phyloP scores from a whole-genome alignment of 768 basidiomycete species.

The Amanita pseudoporphyria region DNA sequence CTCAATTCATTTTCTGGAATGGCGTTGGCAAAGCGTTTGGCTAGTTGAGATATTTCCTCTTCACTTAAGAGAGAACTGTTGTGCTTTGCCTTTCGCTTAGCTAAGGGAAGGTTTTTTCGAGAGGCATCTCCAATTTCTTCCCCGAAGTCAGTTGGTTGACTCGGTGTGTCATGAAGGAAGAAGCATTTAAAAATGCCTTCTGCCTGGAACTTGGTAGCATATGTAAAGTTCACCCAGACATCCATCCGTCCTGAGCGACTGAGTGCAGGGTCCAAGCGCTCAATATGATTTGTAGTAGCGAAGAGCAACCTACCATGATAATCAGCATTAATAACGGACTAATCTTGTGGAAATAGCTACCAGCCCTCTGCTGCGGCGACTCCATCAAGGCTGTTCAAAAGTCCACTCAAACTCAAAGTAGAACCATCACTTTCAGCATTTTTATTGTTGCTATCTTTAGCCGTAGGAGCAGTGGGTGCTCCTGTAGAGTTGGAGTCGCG shows the following conservation, averaged over 20 bases:
- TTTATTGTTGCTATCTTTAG: slow-evolving; percentile 26
- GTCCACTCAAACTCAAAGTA: slow-evolving; percentile 75
- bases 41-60: slow-evolving; percentile 65
- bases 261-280: slow-evolving; percentile 83
- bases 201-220: slow-evolving; percentile 88
- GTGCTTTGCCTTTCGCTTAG: slow-evolving; percentile 54
- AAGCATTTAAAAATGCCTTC: slow-evolving; percentile 92
- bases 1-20: slow-evolving; percentile 86
- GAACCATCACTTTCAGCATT: slow-evolving; percentile 60
- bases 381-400: slow-evolving; percentile 80
- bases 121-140: slow-evolving; percentile 34
- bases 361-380: slow-evolving; percentile 82
- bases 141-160: slow-evolving; percentile 5
- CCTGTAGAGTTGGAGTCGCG: slow-evolving; percentile 78
- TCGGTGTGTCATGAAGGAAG: slow-evolving; percentile 57
- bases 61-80: slow-evolving; percentile 64
- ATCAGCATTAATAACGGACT: slow-evolving; percentile 8
- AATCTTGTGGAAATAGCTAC: slow-evolving; percentile 31
- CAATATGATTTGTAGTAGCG: slow-evolving; percentile 91
- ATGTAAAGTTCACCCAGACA: slow-evolving; percentile 86
- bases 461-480: slow-evolving; percentile 41
- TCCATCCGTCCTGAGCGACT: slow-evolving; percentile 88
- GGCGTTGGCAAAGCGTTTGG: slow-evolving; percentile 71
- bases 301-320: slow-evolving; percentile 55
- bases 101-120: slow-evolving; percentile 56